Conservation (phyloP, 768 basidiomycete genomes). For the Ramaria sp. region DNA sequence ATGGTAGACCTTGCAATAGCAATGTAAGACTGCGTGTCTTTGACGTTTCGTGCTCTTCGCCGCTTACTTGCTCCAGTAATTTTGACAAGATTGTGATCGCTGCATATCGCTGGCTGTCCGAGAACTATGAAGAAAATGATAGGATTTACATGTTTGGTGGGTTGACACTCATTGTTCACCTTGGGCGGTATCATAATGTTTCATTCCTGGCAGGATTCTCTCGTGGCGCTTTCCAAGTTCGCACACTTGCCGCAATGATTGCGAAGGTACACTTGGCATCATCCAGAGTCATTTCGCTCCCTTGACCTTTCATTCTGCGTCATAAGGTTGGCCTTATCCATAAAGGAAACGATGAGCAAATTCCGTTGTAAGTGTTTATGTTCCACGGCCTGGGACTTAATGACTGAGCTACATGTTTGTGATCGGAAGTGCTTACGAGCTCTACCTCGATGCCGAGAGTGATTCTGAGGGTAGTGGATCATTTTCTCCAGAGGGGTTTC, state of each 20-base stretch:
- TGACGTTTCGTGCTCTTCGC: no score
- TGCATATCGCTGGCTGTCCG: conserved; percentile 32
- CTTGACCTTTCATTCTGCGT: no score
- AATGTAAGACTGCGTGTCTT: neutral
- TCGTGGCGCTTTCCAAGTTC: no score
- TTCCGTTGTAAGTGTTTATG: conserved; percentile 23
- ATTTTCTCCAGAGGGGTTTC: neutral
- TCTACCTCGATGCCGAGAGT: conserved; percentile 20
- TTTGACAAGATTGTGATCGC: conserved; percentile 23
- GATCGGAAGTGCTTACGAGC: conserved; percentile 25
- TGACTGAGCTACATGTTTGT: neutral
- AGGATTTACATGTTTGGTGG: conserved; percentile 31
- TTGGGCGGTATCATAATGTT: no score
- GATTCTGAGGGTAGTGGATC: neutral
- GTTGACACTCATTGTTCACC: no score
- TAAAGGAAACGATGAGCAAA: conserved; percentile 30
- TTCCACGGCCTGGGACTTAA: neutral
- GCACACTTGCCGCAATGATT: no score
- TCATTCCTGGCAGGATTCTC: no score
- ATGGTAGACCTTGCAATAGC: conserved; percentile 11
- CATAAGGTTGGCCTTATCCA: conserved; percentile 30
- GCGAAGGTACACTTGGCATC: no score
- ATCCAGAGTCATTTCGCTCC: no score
- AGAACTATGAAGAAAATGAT: conserved; percentile 28
- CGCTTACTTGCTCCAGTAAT: conserved; percentile 18